Conservation (phyloP, 2,329 filamentous ascomycete genomes). For the Pseudocercospora pini-densiflorae region DNA sequence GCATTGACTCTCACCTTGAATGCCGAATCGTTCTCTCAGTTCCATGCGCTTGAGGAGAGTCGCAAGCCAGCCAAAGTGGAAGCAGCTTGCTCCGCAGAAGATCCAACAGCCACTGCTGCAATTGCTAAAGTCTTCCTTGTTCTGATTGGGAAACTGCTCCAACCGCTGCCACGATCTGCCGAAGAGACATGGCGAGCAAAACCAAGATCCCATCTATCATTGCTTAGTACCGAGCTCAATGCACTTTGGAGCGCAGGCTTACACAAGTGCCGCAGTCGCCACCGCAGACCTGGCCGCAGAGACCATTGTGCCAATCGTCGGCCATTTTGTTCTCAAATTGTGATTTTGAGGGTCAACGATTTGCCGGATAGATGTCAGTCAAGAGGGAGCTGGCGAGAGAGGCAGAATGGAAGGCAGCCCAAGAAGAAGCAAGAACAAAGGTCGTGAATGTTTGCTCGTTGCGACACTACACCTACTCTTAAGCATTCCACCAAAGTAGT, state of each 20-base stretch:
- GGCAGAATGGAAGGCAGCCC: neutral
- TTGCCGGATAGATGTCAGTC: neutral
- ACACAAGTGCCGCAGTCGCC: conserved; percentile 11
- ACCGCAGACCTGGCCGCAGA: conserved; percentile 3
- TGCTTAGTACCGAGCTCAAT: neutral
- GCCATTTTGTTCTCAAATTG: neutral
- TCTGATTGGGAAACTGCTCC: conserved; percentile 1
- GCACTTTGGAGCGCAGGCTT: neutral
- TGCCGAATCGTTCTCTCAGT: neutral
- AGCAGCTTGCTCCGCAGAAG: conserved; percentile 5
- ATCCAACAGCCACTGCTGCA: conserved; percentile 6
- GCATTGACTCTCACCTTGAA: neutral
- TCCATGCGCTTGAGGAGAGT: conserved; percentile 1
- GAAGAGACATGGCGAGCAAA: conserved; percentile 6
- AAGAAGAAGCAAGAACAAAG: neutral
- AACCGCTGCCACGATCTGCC: conserved; percentile 6
- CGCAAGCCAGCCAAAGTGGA: conserved; percentile 6
- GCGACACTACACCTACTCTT: neutral
- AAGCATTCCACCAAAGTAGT: neutral
- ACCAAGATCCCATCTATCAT: conserved; percentile 4
- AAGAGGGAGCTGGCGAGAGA: neutral
- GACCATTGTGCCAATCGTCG: conserved; percentile 7
- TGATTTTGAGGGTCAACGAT: neutral
- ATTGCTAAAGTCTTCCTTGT: conserved; percentile 4
- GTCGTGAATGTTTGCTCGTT: neutral